Percentiles rank a stretch among this genome's conserved stretches.
phyloP scores from a whole-genome alignment of 805 yeast genomes.

The Candida vaughaniae region DNA sequence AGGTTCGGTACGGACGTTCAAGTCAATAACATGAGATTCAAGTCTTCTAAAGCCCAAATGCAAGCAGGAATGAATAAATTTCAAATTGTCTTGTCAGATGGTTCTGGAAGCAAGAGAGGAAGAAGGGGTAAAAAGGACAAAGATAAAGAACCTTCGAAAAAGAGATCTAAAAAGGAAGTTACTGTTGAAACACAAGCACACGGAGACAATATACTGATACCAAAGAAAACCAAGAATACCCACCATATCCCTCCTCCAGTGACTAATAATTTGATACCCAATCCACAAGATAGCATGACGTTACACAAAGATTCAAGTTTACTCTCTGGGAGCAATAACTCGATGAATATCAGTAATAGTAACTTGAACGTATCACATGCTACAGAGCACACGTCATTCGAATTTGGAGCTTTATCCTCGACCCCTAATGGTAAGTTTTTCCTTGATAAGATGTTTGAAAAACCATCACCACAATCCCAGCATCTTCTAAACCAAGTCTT shows the following conservation, averaged over 20 bases:
- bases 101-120: slow-evolving; percentile 18
- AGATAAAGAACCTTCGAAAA: slow-evolving; percentile 1
- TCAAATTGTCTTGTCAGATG: slow-evolving; percentile 47
- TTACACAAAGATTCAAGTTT: slow-evolving; percentile 26
- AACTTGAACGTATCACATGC: slow-evolving; percentile 31
- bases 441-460: slow-evolving; percentile 39
- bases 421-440: slow-evolving; percentile 42
- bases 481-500: slow-evolving; percentile 18
- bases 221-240: not conserved
- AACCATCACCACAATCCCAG: slow-evolving; percentile 34
- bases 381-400: slow-evolving; percentile 42
- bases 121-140: slow-evolving; percentile 11
- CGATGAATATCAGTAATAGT: slow-evolving; percentile 26
- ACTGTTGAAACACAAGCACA: slow-evolving; percentile 9
- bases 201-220: not conserved
- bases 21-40: slow-evolving; percentile 12
- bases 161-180: slow-evolving; percentile 7
- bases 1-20: slow-evolving; percentile 9
- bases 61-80: slow-evolving; percentile 44
- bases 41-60: slow-evolving; percentile 26
- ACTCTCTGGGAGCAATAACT: slow-evolving; percentile 19
- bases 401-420: slow-evolving; percentile 29
- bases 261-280: not conserved
- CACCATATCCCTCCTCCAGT: not conserved
- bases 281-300: slow-evolving; percentile 4